Conservation (phyloP, 192 early-diverging fungal species). For the Backusella circina region DNA sequence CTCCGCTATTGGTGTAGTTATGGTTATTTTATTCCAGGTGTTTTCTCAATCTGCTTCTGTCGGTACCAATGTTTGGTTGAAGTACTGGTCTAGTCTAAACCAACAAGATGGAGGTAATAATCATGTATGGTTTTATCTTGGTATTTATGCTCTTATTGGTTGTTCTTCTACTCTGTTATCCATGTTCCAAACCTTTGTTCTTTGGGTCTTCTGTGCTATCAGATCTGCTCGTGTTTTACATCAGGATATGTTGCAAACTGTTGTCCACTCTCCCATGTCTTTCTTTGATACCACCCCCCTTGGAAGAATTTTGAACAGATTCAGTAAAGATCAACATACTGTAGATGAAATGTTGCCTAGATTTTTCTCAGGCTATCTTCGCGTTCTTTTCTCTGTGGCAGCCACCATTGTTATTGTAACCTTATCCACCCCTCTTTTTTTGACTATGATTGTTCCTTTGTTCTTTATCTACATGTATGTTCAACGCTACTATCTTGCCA, state of each 20-base stretch:
- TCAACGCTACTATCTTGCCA: conserved; percentile 61
- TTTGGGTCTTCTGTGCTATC: conserved; percentile 80
- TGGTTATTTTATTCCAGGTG: conserved; percentile 60
- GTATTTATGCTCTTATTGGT: conserved; percentile 80
- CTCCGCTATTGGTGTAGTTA: conserved; percentile 47
- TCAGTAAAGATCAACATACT: conserved; percentile 83
- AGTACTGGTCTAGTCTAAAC: conserved; percentile 68
- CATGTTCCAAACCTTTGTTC: conserved; percentile 65
- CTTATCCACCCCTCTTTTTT: conserved; percentile 43
- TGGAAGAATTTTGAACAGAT: conserved; percentile 87
- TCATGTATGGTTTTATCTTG: conserved; percentile 59
- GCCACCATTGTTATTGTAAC: conserved; percentile 46
- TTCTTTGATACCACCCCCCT: conserved; percentile 81
- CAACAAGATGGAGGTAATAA: conserved; percentile 34
- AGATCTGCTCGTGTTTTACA: conserved; percentile 75
- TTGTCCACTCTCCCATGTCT: conserved; percentile 66
- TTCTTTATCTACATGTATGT: conserved; percentile 43
- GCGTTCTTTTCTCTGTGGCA: conserved; percentile 39
- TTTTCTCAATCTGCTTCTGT: conserved; percentile 54
- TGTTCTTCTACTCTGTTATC: conserved; percentile 62
- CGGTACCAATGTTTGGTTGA: conserved; percentile 65
- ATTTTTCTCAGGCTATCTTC: conserved; percentile 49
- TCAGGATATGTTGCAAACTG: conserved; percentile 68
- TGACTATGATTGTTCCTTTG: conserved; percentile 47
- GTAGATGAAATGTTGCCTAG: conserved; percentile 72